Conservation (phyloP, 2,329 filamentous ascomycete genomes). For the Colletotrichum sp. region DNA sequence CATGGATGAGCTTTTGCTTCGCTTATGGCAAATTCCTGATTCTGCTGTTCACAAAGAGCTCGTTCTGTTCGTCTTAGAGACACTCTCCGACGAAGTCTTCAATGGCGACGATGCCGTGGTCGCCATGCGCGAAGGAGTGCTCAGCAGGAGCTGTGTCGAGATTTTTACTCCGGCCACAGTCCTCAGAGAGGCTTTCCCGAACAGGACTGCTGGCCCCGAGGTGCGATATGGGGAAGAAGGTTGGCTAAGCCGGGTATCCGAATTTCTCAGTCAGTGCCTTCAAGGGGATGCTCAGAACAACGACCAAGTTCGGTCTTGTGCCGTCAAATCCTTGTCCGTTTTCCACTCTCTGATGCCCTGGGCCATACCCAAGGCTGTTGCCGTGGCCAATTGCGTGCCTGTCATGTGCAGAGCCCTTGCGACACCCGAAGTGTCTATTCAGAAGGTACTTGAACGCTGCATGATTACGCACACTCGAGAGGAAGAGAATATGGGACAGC, state of each 20-base stretch:
- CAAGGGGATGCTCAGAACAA: conserved; percentile 68
- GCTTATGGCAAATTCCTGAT: conserved; percentile 77
- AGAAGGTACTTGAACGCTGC: conserved; percentile 62
- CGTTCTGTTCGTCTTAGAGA: conserved; percentile 87
- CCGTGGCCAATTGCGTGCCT: conserved; percentile 71
- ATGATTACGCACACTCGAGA: neutral
- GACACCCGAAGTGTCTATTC: conserved; percentile 71
- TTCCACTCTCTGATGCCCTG: conserved; percentile 83
- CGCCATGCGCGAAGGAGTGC: conserved; percentile 78
- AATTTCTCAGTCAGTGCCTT: conserved; percentile 77
- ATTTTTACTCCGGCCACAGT: conserved; percentile 85
- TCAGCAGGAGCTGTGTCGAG: conserved; percentile 91
- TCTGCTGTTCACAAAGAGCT: conserved; percentile 77
- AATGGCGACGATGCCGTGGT: conserved; percentile 88
- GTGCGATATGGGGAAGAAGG: conserved; percentile 83
- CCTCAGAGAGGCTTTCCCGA: conserved; percentile 77
- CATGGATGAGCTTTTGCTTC: conserved; percentile 86
- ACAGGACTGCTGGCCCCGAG: conserved; percentile 69
- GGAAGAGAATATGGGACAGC: neutral
- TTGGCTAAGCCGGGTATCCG: conserved; percentile 81
- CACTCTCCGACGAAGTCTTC: conserved; percentile 92
- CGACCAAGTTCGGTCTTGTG: conserved; percentile 71
- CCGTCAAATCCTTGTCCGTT: conserved; percentile 77
- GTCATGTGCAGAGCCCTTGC: conserved; percentile 76
- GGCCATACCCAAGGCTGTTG: conserved; percentile 84